These are phyloP conservation scores for Penicillium sp. DNA, from an alignment of 2,329 filamentous ascomycete species.

Conservation along the genomic window DNA sequence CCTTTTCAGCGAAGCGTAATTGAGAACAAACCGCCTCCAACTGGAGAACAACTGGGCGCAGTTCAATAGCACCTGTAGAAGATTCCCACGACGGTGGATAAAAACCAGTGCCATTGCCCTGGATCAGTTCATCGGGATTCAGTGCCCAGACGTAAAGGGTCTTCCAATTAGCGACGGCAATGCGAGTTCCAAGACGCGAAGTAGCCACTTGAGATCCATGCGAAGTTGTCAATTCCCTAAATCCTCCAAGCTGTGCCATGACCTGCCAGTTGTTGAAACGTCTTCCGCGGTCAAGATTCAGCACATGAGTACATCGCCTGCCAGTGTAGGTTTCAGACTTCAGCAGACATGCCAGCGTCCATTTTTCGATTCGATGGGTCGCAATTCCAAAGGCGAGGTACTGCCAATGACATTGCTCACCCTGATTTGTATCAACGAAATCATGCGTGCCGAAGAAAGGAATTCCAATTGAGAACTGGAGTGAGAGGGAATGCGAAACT, in stretches of 20 bases:
- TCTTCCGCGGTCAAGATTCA: constrained; percentile 43
- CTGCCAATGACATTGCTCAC: constrained; percentile 36
- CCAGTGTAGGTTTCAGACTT: constrained; percentile 34
- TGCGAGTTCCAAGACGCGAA: constrained; percentile 36
- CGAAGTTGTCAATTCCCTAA: constrained; percentile 34
- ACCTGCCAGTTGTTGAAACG: constrained; percentile 39
- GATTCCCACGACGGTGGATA: constrained; percentile 35
- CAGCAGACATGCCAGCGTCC: constrained; percentile 41
- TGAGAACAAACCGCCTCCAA: constrained; percentile 42
- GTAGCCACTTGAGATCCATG: constrained; percentile 41
- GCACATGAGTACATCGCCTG: constrained; percentile 32
- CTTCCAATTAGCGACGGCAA: constrained; percentile 46
- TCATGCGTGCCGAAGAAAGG: constrained; percentile 43
- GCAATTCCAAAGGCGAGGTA: constrained; percentile 44
- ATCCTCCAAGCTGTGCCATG: constrained; percentile 40
- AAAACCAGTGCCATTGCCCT: constrained; percentile 29
- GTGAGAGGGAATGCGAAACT: constrained; percentile 26
- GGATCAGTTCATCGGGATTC: constrained; percentile 38
- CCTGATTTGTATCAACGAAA: constrained; percentile 10
- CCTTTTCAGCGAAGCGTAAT: constrained; percentile 34
- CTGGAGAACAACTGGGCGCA: constrained; percentile 36
- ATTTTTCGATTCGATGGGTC: constrained; percentile 33
- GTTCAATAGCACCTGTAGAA: constrained; percentile 24
- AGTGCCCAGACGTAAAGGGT: constrained; percentile 43
- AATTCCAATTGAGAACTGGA: constrained; percentile 39